Percentiles rank a stretch among this genome's conserved stretches.
Evolutionary conservation across 345 rosid genomes (phyloP).

Genomic region (Sisymbrium altissimum): DNA sequence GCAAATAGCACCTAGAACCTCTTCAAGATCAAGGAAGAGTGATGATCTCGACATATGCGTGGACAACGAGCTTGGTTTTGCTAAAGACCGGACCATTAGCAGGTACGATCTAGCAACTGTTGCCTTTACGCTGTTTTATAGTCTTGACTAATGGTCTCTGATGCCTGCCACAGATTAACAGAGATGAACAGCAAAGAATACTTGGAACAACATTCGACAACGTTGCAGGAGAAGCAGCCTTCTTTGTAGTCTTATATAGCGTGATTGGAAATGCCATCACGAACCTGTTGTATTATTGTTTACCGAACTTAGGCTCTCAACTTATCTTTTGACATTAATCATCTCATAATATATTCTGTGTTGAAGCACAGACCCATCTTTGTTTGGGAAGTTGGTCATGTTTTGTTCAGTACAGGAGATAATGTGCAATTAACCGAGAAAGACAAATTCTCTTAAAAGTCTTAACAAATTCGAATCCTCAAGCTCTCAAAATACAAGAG

Average conservation of each 20-base stretch:
- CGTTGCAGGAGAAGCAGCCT: constrained; percentile 16
- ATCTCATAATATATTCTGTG: background rate
- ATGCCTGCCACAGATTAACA: constrained; percentile 54
- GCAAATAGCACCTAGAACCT: constrained; percentile 72
- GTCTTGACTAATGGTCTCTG: background rate
- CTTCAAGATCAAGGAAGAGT: constrained; percentile 73
- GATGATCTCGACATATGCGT: constrained; percentile 84
- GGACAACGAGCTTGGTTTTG: constrained; percentile 93
- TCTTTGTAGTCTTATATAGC: constrained; percentile 10
- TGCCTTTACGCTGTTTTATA: background rate
- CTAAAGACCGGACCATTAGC: constrained; percentile 95
- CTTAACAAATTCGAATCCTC: background rate
- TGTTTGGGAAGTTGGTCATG: constrained; percentile 3
- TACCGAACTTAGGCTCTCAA: background rate
- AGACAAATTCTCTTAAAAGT: background rate
- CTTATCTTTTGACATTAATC: background rate
- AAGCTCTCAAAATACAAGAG: background rate
- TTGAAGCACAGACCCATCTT: background rate
- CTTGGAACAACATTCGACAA: constrained; percentile 62
- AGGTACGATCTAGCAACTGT: constrained; percentile 43
- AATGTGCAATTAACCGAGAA: background rate
- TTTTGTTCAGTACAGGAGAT: background rate
- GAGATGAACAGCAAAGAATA: constrained; percentile 98
- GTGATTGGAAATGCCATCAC: background rate
- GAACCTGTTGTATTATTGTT: constrained; percentile 14